Evolutionary conservation across 192 early-diverging fungal species (phyloP), one percentile per base, ranked within the genome.

Genomic region (Rhizophagus clarus): DNA sequence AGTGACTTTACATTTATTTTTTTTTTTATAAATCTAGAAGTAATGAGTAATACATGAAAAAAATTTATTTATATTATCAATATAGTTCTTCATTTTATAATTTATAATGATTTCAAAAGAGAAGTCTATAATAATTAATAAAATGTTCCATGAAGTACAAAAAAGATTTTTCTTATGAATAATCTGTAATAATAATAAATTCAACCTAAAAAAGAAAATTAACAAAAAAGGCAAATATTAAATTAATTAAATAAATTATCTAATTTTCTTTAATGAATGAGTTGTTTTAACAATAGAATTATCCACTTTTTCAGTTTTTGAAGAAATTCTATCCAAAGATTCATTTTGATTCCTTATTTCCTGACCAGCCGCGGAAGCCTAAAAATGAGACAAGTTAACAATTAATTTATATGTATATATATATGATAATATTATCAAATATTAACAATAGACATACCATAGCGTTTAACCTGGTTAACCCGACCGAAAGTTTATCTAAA

Each of bases 401-500:
- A 47, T 66, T 26, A 60, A 28, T 37, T 62, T 37, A 5, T 17
- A 22, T 40, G 1, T 20, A 12, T 45, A 0, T 42, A 5, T 14
- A 20, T 7, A 40, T 40, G 8, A 8, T n/a, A n/a, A n/a, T n/a
- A n/a, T n/a, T 8, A 40, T 7, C 37, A 40, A 29, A 74, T 28
- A 3, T 31, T 31, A 28, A 40, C n/a, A 28, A 20, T 10, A 32
- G 17, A 69, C 62, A 26, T 67, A 78, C 76, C 76, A 78, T 78
- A 2, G 42, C n/a, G 31, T 78, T 66, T 64, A 78, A 78, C 69
- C 76, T 26, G 9, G 11, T 68, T 34, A 78, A 31, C 9, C 76
- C 76, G 29, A 24, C 2, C 20, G 76, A 78, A 68, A 78, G n/a
- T 47, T 24, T 4, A 68, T 92, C 88, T 76, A 94, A 69, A 78